Evolutionary conservation across 257 asterid genomes (phyloP).

Genomic region (Datura wrightii): DNA sequence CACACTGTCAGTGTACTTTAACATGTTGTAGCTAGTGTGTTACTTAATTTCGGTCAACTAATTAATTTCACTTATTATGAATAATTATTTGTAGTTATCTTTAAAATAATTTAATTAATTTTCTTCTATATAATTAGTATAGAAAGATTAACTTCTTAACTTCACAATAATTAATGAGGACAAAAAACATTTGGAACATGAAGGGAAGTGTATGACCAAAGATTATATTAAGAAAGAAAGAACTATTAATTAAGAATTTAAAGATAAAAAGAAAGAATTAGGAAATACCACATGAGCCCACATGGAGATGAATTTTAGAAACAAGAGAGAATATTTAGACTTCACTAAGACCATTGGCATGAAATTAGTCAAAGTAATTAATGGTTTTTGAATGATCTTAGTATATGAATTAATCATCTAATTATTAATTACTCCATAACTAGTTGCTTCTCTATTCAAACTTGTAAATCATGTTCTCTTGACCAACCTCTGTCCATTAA

Average conservation of each 20-base stretch:
- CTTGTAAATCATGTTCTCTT: constrained; percentile 16
- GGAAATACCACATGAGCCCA: constrained; percentile 14
- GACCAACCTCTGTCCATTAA: neutral
- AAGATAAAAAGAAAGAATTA: neutral
- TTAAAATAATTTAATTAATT: too few relatives aligned
- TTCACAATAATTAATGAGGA: neutral
- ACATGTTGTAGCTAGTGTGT: neutral
- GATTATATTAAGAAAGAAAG: neutral
- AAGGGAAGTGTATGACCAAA: neutral
- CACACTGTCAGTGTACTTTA: neutral
- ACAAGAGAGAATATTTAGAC: neutral
- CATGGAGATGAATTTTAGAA: constrained; percentile 25
- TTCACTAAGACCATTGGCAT: neutral
- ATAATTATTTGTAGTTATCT: too few relatives aligned
- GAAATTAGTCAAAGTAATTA: constrained; percentile 20
- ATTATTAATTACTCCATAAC: constrained; percentile 9
- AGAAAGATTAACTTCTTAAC: neutral
- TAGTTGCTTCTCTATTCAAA: neutral
- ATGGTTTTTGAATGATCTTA: neutral
- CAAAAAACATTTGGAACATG: neutral
- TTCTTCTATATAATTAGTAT: neutral
- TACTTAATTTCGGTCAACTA: too few relatives aligned
- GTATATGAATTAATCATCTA: neutral
- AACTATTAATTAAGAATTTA: neutral
- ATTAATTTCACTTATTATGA: too few relatives aligned